Conservation (phyloP, 2,329 filamentous ascomycete genomes). For the Didymella pomorum region DNA sequence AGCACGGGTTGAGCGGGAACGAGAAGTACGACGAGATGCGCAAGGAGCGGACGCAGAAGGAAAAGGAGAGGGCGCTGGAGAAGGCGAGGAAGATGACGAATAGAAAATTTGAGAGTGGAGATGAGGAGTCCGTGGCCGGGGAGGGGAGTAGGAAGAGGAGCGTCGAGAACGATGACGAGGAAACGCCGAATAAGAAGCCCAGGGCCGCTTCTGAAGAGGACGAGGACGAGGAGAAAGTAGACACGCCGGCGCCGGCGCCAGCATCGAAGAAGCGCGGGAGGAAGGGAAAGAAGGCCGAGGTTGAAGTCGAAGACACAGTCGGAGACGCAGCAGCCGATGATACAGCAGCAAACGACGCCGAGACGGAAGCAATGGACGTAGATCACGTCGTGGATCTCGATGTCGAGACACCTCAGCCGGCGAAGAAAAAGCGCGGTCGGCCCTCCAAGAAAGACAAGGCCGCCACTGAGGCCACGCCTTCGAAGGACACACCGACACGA, state of each 20-base stretch:
- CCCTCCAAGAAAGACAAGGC: slow-evolving; percentile 13
- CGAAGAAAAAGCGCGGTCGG: slow-evolving; percentile 22
- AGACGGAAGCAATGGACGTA: too few relatives aligned
- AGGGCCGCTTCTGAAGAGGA: neutral
- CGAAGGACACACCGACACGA: slow-evolving; percentile 24
- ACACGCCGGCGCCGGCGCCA: neutral
- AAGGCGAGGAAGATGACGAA: slow-evolving; percentile 33
- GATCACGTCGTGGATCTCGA: neutral
- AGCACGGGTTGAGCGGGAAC: slow-evolving; percentile 72
- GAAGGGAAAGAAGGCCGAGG: slow-evolving; percentile 3
- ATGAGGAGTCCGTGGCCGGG: slow-evolving; percentile 17
- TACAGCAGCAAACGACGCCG: too few relatives aligned
- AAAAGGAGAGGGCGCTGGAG: slow-evolving; percentile 40
- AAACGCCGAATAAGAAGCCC: slow-evolving; percentile 9
- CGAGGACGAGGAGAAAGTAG: neutral
- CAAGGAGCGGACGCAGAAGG: slow-evolving; percentile 47
- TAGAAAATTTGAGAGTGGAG: slow-evolving; percentile 37
- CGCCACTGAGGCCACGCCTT: neutral
- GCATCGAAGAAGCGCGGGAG: neutral
- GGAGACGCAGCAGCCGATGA: too few relatives aligned
- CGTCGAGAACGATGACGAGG: slow-evolving; percentile 26
- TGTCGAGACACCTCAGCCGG: neutral
- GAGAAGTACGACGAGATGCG: slow-evolving; percentile 55
- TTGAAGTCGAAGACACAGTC: neutral
- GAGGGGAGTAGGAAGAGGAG: slow-evolving; percentile 38